Conservation (phyloP, 2,329 filamentous ascomycete species). For the Curvularia verruculosa region DNA sequence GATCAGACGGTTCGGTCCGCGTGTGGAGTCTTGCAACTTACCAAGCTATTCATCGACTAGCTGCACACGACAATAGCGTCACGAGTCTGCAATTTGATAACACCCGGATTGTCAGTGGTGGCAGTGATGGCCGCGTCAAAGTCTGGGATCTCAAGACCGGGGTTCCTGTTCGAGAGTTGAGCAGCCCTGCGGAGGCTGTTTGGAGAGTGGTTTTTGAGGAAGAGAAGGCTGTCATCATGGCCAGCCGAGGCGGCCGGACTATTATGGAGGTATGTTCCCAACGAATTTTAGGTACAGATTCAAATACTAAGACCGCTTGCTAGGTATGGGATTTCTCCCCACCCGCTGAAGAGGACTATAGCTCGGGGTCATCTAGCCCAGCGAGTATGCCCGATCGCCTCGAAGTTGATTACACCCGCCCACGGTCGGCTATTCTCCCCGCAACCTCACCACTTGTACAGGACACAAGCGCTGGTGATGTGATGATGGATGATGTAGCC, state of each 20-base stretch:
- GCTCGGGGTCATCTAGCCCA: slow-evolving; percentile 50
- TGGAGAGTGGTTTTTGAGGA: slow-evolving; percentile 99
- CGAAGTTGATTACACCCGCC: slow-evolving; percentile 39
- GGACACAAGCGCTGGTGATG: slow-evolving; percentile 30
- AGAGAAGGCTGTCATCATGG: slow-evolving; percentile 96
- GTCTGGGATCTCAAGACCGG: slow-evolving; percentile 97
- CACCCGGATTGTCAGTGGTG: slow-evolving; percentile 91
- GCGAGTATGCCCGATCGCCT: slow-evolving; percentile 52
- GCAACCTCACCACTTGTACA: slow-evolving; percentile 33
- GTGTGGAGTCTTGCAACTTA: slow-evolving; percentile 95
- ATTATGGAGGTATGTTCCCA: slow-evolving; percentile 86
- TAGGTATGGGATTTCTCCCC: slow-evolving; percentile 96
- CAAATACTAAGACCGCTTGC: slow-evolving; percentile 36
- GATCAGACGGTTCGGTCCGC: slow-evolving; percentile 92
- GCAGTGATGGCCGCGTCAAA: slow-evolving; percentile 96
- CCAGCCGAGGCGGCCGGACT: slow-evolving; percentile 80
- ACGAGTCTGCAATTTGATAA: slow-evolving; percentile 98
- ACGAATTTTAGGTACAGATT: slow-evolving; percentile 2
- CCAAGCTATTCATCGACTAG: slow-evolving; percentile 89
- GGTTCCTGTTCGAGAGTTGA: slow-evolving; percentile 86
- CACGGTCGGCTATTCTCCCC: slow-evolving; percentile 41
- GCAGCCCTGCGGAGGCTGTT: slow-evolving; percentile 89
- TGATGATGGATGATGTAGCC: slow-evolving; percentile 42
- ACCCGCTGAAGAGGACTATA: slow-evolving; percentile 61
- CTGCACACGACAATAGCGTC: slow-evolving; percentile 97